phyloP scores from a whole-genome alignment of 129 eudicot genomes.

The Flaveria trinervia region DNA sequence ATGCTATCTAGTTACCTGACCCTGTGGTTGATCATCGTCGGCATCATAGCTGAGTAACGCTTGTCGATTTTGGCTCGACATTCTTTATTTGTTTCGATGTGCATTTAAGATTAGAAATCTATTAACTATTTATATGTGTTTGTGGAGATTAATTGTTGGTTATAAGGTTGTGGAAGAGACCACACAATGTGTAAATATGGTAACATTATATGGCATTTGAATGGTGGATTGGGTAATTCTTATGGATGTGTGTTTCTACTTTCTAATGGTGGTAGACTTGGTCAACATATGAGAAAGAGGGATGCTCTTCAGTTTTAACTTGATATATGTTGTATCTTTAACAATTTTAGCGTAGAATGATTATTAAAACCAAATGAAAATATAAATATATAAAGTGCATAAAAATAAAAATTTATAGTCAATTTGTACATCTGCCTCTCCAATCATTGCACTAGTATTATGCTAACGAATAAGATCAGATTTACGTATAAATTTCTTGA shows the following conservation, averaged over 20 bases:
- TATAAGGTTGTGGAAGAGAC: slow-evolving; percentile 38
- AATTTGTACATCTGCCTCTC: too few species aligned
- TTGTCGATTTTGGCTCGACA: slow-evolving; percentile 32
- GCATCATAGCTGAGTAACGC: slow-evolving; percentile 29
- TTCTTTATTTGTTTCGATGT: slow-evolving; percentile 24
- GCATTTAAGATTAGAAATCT: background rate
- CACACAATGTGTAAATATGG: slow-evolving; percentile 32
- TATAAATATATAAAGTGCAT: too few species aligned
- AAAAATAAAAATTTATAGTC: too few species aligned
- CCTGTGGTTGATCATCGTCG: slow-evolving; percentile 36
- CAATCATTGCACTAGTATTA: too few species aligned
- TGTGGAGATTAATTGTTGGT: slow-evolving; percentile 31
- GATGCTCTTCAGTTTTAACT: background rate
- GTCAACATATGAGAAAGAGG: background rate
- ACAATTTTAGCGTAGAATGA: too few species aligned
- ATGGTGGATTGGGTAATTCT: slow-evolving; percentile 16
- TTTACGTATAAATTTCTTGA: too few species aligned
- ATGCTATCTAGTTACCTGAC: slow-evolving; percentile 32
- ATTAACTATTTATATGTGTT: slow-evolving; percentile 18
- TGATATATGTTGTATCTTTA: background rate
- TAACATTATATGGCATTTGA: slow-evolving; percentile 34
- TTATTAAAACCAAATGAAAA: too few species aligned
- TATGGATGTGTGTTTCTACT: background rate
- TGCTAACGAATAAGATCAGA: too few species aligned
- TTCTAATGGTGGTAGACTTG: slow-evolving; percentile 1